Base-by-base conservation (phyloP, 371 early-diverging fungal species). In the Basidiobolus meristosporus region DNA sequence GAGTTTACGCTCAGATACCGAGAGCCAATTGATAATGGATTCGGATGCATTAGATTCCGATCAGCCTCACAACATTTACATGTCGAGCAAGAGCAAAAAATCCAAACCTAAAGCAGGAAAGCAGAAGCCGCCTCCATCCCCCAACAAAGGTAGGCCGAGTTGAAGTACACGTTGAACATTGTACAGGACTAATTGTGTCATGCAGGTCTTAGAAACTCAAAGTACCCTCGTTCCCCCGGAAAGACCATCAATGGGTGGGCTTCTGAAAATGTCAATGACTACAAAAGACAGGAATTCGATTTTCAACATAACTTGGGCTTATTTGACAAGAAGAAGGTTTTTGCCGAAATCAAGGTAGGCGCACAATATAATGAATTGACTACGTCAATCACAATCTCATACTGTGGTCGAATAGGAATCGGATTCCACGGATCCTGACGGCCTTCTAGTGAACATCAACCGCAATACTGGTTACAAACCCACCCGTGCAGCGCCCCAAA, bases 291-390 rank as follows among this genome's bases (percentile, higher is more conserved):
- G 38, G 47, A 82, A 41, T 87, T 87, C 59, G 84, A 84, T 47
- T 83, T 84, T 46, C 79, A 82, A 50, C 69, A 70, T 21, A 76
- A 79, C 43, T 49, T 87, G 20, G 52, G 59, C n/a, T 64, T 71
- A 56, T 77, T 79, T 68, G 72, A 87, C 46, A 87, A 87, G 59
- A 61, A 63, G 18, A 65, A 65, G 33, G 71, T 81, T 37, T 87
- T 82, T 73, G 81, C 68, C 12, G 77, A 84, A 48, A 82, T 87
- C 29, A 60, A 76, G 47, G 72, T 65, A 65, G 51, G 45, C 2
- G 10, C 26, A 30, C 16, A 5, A 1, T 43, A 29, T 10, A 14
- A 21, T 15, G 29, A 2, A 19, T 23, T 3, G 9, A 5, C 14
- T 36, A 12, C 11, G 14, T 11, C 21, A 15, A 39, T 2, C 1